Evolutionary conservation across 140 eudicot genomes (phyloP), one percentile per base, ranked within the genome.

Genomic region (Cichorium intybus): DNA sequence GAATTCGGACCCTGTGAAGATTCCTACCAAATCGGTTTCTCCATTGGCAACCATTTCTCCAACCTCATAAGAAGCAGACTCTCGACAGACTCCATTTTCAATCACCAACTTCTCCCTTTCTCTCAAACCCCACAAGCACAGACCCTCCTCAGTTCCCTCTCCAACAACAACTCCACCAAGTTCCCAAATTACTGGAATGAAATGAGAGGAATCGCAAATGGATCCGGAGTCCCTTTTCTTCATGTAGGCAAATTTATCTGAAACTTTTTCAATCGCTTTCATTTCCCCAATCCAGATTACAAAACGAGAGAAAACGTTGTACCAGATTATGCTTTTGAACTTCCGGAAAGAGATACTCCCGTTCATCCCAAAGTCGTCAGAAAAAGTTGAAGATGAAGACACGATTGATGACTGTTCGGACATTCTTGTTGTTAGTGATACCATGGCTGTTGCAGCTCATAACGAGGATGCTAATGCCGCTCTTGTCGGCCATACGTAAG

Each of bases 381-480:
- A 17, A 49, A 62, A 24, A 5, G 56, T 29, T 18, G 47, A 34
- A 22, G 63, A 70, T 6, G 81, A 80, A 22, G 84, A 80, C n/a
- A 64, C 70, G 17, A 75, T 60, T 2, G 97, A 88, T 67, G 99
- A 93, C 58, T 93, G 99, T 51, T 88, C 97, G 6, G 95, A 88
- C 80, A 35, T 93, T 59, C 93, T 93, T 57, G 87, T 93, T 73
- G 88, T 88, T 49, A 71, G 75, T 72, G 94, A 84, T 29, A 47
- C 83, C 20, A 81, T 88, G 90, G 95, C 99, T 27, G 67, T 88
- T 68, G 99, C 88, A 14, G 99, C 82, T 53, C 99, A 93, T 64
- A 93, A 93, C 56, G 99, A 93, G 80, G 97, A 86, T 68, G 99
- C 95, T 49, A 88, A 88, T 60, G 90, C 84, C 39, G 90, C 95